Base-by-base conservation (phyloP, 1,139 yeast genomes). In the Pneumocystis wakefieldiae region DNA sequence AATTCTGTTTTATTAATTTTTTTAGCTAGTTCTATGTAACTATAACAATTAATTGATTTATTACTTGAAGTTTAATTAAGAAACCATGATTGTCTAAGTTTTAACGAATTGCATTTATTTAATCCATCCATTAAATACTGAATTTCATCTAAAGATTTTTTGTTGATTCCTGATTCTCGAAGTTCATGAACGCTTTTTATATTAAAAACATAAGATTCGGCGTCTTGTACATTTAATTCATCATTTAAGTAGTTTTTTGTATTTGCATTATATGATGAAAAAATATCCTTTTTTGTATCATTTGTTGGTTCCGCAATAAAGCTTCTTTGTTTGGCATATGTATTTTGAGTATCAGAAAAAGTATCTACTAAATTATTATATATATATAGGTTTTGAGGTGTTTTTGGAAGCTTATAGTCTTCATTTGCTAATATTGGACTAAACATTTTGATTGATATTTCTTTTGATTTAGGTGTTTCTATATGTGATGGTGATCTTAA, bases 71-170 rank as follows among this genome's bases (percentile, higher is more conserved):
- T 10, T 19, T 24, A 3, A 24, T 48, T 12, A 48, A 48, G 19
- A 48, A 48, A 48, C 55, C 55, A 48, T 48, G 55, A 48, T 48
- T 48, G 55, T 24, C 55, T 48, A 24, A 24, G 55, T 48, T 12
- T 48, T 55, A 48, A 48, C 24, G 55, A 24, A 48, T 48, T 48
- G n/a, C 7, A 48, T 48, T 48, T 48, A 48, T 68, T 63, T 7
- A 76, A 67, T 0, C 78, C 77, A n/a, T 76, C 79, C 35, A 76
- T 63, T 17, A 76, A 66, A 62, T 75, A 76, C 61, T 71, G 74
- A 60, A 75, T 67, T 36, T 76, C 78, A 61, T 75, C 76, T 1
- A 67, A 62, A 55, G 70, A 71, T 57, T 74, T 73, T 1, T 75
- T 69, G 62, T 71, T 73, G n/a, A 69, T 70, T 1, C 79, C 79